Evolutionary conservation across 2,329 filamentous ascomycete genomes (phyloP), one percentile per base, ranked within the genome.

Genomic region (Colletotrichum orbiculare): DNA sequence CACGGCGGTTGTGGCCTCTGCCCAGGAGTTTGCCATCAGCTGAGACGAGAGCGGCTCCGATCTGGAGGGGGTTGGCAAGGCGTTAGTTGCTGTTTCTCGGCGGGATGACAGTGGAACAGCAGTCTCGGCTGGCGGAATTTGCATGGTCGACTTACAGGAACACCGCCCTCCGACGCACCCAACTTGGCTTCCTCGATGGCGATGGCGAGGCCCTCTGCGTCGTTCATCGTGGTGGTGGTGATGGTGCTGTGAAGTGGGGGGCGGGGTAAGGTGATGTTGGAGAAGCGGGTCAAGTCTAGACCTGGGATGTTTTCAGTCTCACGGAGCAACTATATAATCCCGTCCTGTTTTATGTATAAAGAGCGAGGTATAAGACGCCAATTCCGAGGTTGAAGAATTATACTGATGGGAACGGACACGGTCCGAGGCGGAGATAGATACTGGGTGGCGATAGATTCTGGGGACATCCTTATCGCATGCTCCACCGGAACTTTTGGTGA

Each of bases 1-100:
- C 86, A 60, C 91, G 83, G 88, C 91, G 88, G 72, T 94, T 94
- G 74, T 91, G 91, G 10, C 91, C 91, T 64, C 85, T 82, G 15
- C 91, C 91, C 5, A 94, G 81, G 45, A 94, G 86, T 68, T 83
- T 88, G 66, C 91, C 91, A 69, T 92, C 86, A 61, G 84, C 85
- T 43, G 87, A 85, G n/a, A 94, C 84, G 34, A 94, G 81, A 15
- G 80, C 82, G 13, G 84, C 83, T 45, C 84, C 84, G 60, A 86
- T 85, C 64, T 66, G 43, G 35, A 5, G 34, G 10, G 10, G 17
- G 33, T 13, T 41, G 9, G 41, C 35, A 6, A 11, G 2, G n/a
- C 2, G 48, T 54, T 49, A 35, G 33, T 49, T 42, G 39, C 39
- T 42, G 25, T 25, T 25, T 25, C 25, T 25, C 25, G 25, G 4